A percentile compares a stretch with the other conserved stretches of the same genome.
phyloP scores from a whole-genome alignment of 192 early-diverging fungal genomes.

The Allomyces javanicus region DNA sequence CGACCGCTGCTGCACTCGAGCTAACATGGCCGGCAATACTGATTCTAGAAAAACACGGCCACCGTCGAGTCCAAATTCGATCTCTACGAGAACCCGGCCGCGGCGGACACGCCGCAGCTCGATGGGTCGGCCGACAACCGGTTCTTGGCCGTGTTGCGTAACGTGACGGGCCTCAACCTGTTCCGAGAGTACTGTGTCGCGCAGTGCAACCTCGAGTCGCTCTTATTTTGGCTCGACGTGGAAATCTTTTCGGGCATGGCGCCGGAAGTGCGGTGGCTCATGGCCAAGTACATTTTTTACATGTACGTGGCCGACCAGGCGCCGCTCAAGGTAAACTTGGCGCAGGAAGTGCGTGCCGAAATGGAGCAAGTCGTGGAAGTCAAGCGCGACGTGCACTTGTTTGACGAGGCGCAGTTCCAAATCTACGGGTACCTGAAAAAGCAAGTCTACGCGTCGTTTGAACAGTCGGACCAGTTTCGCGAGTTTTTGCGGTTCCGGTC shows the following conservation, averaged over 20 bases:
- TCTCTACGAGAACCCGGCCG: not conserved
- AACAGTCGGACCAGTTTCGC: constrained; percentile 29
- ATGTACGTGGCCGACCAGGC: constrained; percentile 46
- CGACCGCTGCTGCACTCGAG: not conserved
- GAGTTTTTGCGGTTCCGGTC: constrained; percentile 19
- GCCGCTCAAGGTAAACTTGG: constrained; percentile 52
- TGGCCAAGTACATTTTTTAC: constrained; percentile 35
- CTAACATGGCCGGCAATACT: not conserved
- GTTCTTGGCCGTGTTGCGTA: constrained; percentile 19
- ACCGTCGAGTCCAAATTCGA: too few species aligned
- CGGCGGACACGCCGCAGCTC: not conserved
- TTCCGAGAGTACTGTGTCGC: constrained; percentile 38
- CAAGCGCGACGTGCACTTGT: constrained; percentile 41
- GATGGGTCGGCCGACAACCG: constrained; percentile 14
- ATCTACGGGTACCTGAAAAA: constrained; percentile 55
- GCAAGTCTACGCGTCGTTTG: constrained; percentile 51
- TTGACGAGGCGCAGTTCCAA: constrained; percentile 62
- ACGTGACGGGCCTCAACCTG: constrained; percentile 18
- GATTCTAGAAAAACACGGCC: not conserved
- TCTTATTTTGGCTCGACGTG: constrained; percentile 68
- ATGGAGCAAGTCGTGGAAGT: constrained; percentile 42
- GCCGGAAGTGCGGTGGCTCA: constrained; percentile 23
- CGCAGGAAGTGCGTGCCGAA: constrained; percentile 45
- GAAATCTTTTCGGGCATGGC: constrained; percentile 44
- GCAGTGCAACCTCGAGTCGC: constrained; percentile 59